Base-by-base conservation (phyloP, 805 yeast genomes). In the Saturnispora kantuleensis region DNA sequence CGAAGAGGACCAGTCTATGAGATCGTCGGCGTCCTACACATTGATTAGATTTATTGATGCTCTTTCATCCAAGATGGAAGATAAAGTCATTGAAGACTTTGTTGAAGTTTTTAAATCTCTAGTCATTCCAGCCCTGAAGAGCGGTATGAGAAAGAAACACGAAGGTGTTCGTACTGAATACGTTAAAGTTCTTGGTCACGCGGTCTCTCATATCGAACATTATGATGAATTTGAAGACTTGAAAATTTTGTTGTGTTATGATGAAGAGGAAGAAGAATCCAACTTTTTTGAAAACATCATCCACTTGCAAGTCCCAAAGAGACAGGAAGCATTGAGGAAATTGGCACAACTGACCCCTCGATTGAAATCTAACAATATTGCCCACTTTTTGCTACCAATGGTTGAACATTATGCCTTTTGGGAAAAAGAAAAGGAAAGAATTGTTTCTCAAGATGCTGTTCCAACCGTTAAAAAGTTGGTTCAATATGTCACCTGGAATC, bases 271-370 rank as follows among this genome's bases (percentile, higher is more conserved):
- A 53, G 90, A 81, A 32, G 97, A 88, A 54, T 83, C 87, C 4
- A 81, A 86, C 60, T 60, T 62, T 40, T 64, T 64, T 55, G 54
- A 53, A 40, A 87, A 88, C 54, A 70, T 93, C 39, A 73, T 72
- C 48, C 96, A 90, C 60, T 79, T 90, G 32, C 98, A 90, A 65
- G 55, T 82, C 9, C 87, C 82, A 56, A 77, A 95, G 64, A 81
- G 96, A 54, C 88, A 84, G 60, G 73, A 88, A 54, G 95, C 97
- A 0, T 70, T 90, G 17, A 73, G 77, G 54, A 72, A 84, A 47
- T 63, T 89, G 28, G 71, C 72, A 10, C 77, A 69, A 5, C 33
- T 50, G 9, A 54, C 70, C 36, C 73, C 77, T 5, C 47, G 59
- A 16, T 60, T 89, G 6, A 61, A 74, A 0, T 75, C 75, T 21